These are phyloP conservation scores for Phoma herbarum DNA, from an alignment of 2,329 filamentous ascomycete genomes.

Conservation along the genomic window DNA sequence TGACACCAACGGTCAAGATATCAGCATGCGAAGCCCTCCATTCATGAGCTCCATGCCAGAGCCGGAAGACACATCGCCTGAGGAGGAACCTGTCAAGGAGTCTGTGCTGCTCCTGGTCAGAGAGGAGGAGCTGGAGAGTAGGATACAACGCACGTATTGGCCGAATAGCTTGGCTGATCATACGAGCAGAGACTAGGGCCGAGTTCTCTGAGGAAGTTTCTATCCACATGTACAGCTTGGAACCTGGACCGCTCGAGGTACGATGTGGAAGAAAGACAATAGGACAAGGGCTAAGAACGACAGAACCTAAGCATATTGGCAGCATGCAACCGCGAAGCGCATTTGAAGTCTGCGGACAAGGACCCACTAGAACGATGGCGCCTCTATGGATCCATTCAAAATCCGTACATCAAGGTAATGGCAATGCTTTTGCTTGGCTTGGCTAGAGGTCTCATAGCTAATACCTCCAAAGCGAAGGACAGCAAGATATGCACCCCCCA, in stretches of 20 bases:
- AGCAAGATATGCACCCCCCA: constrained; percentile 49
- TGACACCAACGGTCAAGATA: constrained; percentile 61
- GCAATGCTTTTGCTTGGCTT: neutral
- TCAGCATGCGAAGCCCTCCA: constrained; percentile 71
- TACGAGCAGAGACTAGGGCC: constrained; percentile 67
- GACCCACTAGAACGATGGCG: constrained; percentile 68
- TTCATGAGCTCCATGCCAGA: constrained; percentile 73
- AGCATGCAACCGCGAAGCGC: constrained; percentile 72
- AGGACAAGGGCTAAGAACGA: constrained; percentile 52
- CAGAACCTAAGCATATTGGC: constrained; percentile 74
- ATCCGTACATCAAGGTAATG: constrained; percentile 69
- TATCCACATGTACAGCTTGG: constrained; percentile 88
- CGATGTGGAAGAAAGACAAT: constrained; percentile 11
- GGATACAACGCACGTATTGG: constrained; percentile 22
- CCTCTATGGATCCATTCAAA: constrained; percentile 77
- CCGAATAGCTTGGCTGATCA: constrained; percentile 22
- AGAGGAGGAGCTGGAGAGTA: constrained; percentile 77
- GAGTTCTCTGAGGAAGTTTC: constrained; percentile 77
- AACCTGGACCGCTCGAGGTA: constrained; percentile 73
- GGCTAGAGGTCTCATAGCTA: constrained; percentile 15
- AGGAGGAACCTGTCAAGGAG: constrained; percentile 59
- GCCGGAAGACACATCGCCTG: constrained; percentile 41
- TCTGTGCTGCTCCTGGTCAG: constrained; percentile 72
- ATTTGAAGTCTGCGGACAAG: constrained; percentile 63
- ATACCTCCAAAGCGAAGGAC: constrained; percentile 54